phyloP scores from a whole-genome alignment of 805 yeast genomes.

The Schizosaccharomyces lindneri region DNA sequence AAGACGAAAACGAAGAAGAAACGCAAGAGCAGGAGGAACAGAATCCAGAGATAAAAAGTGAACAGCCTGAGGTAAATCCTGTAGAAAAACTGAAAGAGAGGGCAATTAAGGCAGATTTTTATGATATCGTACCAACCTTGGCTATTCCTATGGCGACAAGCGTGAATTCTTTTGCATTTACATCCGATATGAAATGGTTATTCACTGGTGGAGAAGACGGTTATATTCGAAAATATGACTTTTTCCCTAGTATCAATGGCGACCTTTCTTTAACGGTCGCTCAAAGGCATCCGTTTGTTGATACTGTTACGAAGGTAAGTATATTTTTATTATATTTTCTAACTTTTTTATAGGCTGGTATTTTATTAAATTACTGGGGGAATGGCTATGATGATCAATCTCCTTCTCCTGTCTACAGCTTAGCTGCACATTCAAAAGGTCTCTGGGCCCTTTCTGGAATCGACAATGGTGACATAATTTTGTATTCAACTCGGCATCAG shows the following conservation, averaged over 20 bases:
- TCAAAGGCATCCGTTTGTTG: constrained; percentile 72
- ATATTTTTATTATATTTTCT: too few relatives aligned
- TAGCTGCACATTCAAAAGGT: constrained; percentile 64
- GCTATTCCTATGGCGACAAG: constrained; percentile 67
- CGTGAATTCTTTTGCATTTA: constrained; percentile 51
- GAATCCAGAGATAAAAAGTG: constrained; percentile 4
- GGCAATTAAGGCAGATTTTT: constrained; percentile 14
- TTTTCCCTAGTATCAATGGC: constrained; percentile 65
- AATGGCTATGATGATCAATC: constrained; percentile 28
- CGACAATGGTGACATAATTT: constrained; percentile 56
- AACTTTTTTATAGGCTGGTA: constrained; percentile 29
- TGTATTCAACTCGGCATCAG: constrained; percentile 58
- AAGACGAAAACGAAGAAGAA: constrained; percentile 3
- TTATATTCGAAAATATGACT: constrained; percentile 68
- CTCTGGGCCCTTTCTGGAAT: constrained; percentile 69
- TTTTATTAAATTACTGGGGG: constrained; percentile 72
- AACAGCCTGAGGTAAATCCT: constrained; percentile 4
- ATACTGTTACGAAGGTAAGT: constrained; percentile 31
- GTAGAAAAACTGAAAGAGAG: neutral
- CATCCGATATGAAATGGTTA: constrained; percentile 63
- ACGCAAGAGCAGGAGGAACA: constrained; percentile 9
- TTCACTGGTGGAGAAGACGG: constrained; percentile 95
- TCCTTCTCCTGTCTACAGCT: constrained; percentile 58
- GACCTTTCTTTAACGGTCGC: constrained; percentile 69
- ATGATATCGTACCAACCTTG: constrained; percentile 59